Base-by-base conservation (phyloP, 1,284 basidiomycete species). In the Boletus semigastroideus region DNA sequence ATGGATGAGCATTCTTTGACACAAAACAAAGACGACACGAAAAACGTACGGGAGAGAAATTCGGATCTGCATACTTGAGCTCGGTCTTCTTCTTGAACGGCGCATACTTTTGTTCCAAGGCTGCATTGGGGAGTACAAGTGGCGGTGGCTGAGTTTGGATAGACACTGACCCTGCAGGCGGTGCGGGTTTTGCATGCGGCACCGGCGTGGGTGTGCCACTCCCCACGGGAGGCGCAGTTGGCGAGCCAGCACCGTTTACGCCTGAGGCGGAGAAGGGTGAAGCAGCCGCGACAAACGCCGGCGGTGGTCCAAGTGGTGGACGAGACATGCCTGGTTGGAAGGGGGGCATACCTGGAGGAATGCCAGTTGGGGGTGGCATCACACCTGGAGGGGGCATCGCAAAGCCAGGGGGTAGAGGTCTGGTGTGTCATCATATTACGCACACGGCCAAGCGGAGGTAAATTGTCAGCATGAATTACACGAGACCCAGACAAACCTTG, bases 31-130 rank as follows among this genome's bases (percentile, higher is more conserved):
- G 1, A 11, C 25, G 25, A 5, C 25, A 49, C 33, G 50, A 28
- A 39, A n/a, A 17, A 77, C 84, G 49, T 57, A 89, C 87, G 11
- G 86, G 83, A 55, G 81, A 85, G 63, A 89, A 90, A 61, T 92
- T 91, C 0, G 88, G 74, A 63, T 92, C 86, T 19, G 74, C 70
- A 68, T 85, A 90, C 65, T 91, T 87, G 44, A 92, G 73, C n/a
- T 80, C 75, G 7, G 87, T 90, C 11, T 78, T 74, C 65, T 91
- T 89, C 77, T 92, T 92, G 66, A 90, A 83, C 3, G 81, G 76
- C 9, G 84, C 79, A 62, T 87, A 86, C 31, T 76, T 83, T 71
- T 90, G 84, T 41, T 76, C 73, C 57, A 85, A 63, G 20, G 76
- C 66, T 30, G 79, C 73, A 65, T 85, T 77, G 11, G 87, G 84